phyloP scores from a whole-genome alignment of 176 grass and related monocot species.

The Triticum aestivum region IWGSC_CS_RefSeq_v2.1 NC_057811.1:143790655-143791154 shows the following conservation, averaged over 20 bases:
- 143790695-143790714: conserved; percentile 85
- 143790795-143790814: background rate
- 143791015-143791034: background rate
- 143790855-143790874: background rate
- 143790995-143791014: background rate
- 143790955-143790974: background rate
- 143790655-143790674: conserved; percentile 82
- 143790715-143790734: conserved; percentile 47
- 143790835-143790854: background rate
- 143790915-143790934: background rate
- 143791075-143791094: background rate
- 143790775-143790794: background rate
- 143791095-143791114: background rate
- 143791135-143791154: background rate
- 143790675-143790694: conserved; percentile 74
- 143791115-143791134: background rate
- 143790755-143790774: background rate
- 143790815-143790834: background rate
- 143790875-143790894: background rate
- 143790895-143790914: background rate
- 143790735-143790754: background rate
- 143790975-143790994: background rate
- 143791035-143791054: background rate
- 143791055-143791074: background rate
- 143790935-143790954: background rate